phyloP scores from a whole-genome alignment of 148 eudicot species.

The Fagopyrum homotropicum region DNA sequence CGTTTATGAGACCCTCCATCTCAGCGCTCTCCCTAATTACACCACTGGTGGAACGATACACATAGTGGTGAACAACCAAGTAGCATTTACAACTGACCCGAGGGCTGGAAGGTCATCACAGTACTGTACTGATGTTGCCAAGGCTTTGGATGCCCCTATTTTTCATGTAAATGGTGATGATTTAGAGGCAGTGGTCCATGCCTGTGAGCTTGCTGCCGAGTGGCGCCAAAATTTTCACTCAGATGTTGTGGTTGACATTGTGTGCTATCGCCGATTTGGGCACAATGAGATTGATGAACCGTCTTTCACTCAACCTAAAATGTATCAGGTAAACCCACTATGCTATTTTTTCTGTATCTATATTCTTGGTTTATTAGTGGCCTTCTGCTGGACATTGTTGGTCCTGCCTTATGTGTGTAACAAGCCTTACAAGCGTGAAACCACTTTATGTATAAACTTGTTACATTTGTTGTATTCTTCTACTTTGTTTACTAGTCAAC shows the following conservation, averaged over 20 bases:
- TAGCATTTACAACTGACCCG: constrained; percentile 91
- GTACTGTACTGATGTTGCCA: constrained; percentile 95
- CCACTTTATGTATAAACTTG: neutral
- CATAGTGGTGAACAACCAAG: constrained; percentile 90
- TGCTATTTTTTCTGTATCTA: neutral
- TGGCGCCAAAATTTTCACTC: constrained; percentile 96
- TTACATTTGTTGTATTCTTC: neutral
- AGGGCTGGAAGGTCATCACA: constrained; percentile 83
- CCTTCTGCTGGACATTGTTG: neutral
- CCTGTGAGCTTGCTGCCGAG: constrained; percentile 94
- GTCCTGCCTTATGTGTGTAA: neutral
- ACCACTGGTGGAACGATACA: constrained; percentile 93
- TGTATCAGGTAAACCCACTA: constrained; percentile 55
- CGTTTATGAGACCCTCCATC: constrained; percentile 88
- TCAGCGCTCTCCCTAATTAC: constrained; percentile 88
- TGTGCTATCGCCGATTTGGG: constrained; percentile 89
- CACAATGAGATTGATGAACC: constrained; percentile 97
- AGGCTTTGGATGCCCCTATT: constrained; percentile 81
- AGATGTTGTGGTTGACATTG: constrained; percentile 89
- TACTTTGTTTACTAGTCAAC: neutral
- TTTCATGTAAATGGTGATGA: constrained; percentile 97
- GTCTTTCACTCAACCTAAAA: constrained; percentile 87
- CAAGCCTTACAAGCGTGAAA: neutral
- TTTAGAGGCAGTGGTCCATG: constrained; percentile 86
- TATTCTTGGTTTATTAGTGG: neutral